A percentile compares a stretch with the other conserved stretches of the same genome.
These are phyloP conservation scores for Cercospora sp. DNA, from an alignment of 2,329 filamentous ascomycete species.

Conservation along the genomic window DNA sequence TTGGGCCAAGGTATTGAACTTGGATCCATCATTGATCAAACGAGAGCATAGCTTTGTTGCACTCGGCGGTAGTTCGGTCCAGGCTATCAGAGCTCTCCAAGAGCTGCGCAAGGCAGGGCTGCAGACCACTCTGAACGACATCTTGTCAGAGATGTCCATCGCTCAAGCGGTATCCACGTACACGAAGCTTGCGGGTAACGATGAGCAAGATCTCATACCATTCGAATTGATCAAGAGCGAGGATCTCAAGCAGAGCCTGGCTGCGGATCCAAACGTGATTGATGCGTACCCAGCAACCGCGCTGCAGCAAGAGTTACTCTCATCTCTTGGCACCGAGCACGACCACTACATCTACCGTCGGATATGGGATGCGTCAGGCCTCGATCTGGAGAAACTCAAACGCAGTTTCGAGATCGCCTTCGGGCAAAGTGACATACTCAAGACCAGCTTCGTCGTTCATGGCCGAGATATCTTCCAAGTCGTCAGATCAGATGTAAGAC, in stretches of 20 bases:
- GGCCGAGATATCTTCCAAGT: neutral
- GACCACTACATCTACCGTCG: neutral
- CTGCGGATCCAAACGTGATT: neutral
- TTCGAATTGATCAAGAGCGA: neutral
- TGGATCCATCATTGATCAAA: neutral
- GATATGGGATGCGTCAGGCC: neutral
- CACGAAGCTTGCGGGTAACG: neutral
- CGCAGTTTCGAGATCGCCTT: neutral
- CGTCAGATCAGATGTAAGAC: neutral
- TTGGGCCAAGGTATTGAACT: neutral
- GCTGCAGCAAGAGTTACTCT: neutral
- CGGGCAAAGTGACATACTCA: neutral
- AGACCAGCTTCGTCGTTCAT: neutral
- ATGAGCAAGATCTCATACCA: neutral
- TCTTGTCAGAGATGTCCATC: neutral
- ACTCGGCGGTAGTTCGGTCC: neutral
- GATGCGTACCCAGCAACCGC: neutral
- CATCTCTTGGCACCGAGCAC: neutral
- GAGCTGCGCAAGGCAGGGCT: neutral
- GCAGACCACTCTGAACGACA: neutral
- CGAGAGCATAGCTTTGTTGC: neutral
- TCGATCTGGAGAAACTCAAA: neutral
- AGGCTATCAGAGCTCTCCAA: neutral
- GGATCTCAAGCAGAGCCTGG: neutral
- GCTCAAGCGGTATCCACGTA: neutral